These are phyloP conservation scores for Globisporangium spinosum DNA, from an alignment of 352 stramenopile species.

Conservation along the genomic window DNA sequence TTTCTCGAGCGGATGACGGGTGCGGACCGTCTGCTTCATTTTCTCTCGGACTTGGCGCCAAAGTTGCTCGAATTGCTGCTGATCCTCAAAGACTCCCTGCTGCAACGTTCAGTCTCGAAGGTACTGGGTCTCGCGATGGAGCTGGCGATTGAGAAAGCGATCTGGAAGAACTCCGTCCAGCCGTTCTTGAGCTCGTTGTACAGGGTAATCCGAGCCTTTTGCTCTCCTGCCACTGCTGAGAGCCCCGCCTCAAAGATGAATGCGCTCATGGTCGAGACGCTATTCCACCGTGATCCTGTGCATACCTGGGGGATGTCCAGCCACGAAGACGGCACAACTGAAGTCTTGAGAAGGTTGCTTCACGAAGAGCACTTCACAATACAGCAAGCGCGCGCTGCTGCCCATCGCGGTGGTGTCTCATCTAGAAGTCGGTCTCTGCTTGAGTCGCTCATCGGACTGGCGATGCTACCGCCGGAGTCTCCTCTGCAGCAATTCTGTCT, in stretches of 20 bases:
- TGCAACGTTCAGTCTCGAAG: constrained; percentile 3
- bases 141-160: constrained; percentile 12
- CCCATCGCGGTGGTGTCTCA: background rate
- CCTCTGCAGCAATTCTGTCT: constrained; percentile 9
- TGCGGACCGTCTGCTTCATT: constrained; percentile 13
- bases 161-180: constrained; percentile 16
- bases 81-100: background rate
- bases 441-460: constrained; percentile 7
- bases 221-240: background rate
- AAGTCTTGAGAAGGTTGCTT: background rate
- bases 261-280: constrained; percentile 4
- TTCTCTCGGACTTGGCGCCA: constrained; percentile 10
- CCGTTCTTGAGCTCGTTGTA: constrained; percentile 17
- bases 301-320: background rate
- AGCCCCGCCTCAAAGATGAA: constrained; percentile 7
- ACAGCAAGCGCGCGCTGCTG: background rate
- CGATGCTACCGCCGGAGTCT: constrained; percentile 7
- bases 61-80: constrained; percentile 5
- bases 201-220: constrained; percentile 9
- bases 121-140: constrained; percentile 14
- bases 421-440: constrained; percentile 12
- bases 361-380: constrained; percentile 12
- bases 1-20: constrained; percentile 19
- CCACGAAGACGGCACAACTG: background rate
- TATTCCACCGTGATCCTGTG: constrained; percentile 8